Evolutionary conservation across 169 alveolate species (phyloP).

Genomic region (Eimeria mitis): DNA sequence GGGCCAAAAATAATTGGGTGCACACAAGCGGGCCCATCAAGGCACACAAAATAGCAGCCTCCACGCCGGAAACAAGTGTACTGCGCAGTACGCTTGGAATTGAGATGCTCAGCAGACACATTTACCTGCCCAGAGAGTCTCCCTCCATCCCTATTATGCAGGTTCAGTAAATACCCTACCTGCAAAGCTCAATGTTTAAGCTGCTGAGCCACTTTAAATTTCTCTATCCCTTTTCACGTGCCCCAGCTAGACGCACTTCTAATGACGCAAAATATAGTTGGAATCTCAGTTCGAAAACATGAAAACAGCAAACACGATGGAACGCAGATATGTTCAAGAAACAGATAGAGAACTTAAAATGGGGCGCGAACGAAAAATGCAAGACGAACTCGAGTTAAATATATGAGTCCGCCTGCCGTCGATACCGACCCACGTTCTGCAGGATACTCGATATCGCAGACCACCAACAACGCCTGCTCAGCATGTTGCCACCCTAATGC

Average conservation of each 20-base stretch:
- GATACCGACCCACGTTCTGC: neutral
- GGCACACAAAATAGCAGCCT: too few relatives aligned
- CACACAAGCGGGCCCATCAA: neutral
- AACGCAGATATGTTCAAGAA: too few relatives aligned
- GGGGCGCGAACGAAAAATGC: neutral
- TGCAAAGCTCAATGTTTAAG: neutral
- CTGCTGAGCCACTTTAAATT: neutral
- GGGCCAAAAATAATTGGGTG: neutral
- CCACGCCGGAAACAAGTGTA: neutral
- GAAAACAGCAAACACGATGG: neutral
- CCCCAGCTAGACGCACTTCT: neutral
- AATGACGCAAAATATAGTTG: too few relatives aligned
- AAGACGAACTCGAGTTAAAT: neutral
- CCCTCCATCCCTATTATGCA: neutral
- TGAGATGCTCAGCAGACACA: neutral
- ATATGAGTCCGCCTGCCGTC: neutral
- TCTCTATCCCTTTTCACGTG: too few relatives aligned
- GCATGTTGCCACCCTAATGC: neutral
- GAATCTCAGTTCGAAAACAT: neutral
- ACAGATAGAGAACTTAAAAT: neutral
- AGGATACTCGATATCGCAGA: neutral
- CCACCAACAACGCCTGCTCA: neutral
- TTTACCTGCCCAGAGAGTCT: neutral
- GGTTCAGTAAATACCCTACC: too few relatives aligned
- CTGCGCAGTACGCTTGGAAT: neutral